Percentiles rank a stretch among this genome's conserved stretches.
Evolutionary conservation across 768 basidiomycete species (phyloP).

Genomic region (Lentinus tigrinus): DNA sequence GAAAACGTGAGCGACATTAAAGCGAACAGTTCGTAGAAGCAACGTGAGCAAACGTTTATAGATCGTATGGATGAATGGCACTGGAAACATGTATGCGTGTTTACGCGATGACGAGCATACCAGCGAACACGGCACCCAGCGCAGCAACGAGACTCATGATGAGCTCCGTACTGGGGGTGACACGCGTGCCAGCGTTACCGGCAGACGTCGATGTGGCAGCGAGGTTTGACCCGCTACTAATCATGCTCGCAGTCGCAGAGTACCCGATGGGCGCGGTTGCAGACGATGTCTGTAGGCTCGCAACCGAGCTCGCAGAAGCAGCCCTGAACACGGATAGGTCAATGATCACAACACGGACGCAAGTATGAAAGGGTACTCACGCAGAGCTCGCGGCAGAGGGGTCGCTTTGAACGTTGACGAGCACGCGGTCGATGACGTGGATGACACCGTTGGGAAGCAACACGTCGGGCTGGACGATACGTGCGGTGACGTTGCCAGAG

Average conservation of each 20-base stretch:
- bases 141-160: background rate
- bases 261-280: conserved; percentile 42
- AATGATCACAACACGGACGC: background rate
- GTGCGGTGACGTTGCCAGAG: conserved; percentile 44
- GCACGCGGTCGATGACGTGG: conserved; percentile 57
- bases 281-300: conserved; percentile 31
- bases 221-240: background rate
- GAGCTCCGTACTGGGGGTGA: background rate
- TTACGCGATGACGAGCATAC: background rate
- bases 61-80: background rate
- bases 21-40: no score
- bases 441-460: conserved; percentile 67
- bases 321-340: conserved; percentile 21
- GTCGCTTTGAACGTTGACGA: conserved; percentile 45
- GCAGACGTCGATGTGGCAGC: background rate
- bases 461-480: conserved; percentile 57
- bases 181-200: background rate
- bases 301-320: conserved; percentile 49
- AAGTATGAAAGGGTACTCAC: conserved; percentile 35
- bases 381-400: conserved; percentile 48
- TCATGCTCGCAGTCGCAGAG: conserved; percentile 21
- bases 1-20: no score
- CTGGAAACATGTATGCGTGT: background rate
- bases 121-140: background rate
- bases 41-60: background rate